Conservation (phyloP, 768 basidiomycete genomes). For the Lepiota venenata region DNA sequence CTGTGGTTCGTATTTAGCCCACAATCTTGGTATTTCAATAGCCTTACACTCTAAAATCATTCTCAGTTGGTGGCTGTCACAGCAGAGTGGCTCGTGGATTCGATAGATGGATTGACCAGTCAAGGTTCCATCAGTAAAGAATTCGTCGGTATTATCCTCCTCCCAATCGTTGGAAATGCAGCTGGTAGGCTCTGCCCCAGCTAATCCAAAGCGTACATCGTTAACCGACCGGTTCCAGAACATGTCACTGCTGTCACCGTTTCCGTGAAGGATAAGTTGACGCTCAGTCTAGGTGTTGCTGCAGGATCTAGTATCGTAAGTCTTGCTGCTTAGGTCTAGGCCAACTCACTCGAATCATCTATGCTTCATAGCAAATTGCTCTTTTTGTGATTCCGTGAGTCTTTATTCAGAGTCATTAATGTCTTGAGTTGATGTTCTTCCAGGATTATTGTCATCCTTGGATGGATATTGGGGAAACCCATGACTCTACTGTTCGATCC, state of each 20-base stretch:
- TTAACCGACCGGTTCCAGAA: constrained; percentile 36
- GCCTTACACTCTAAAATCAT: constrained; percentile 20
- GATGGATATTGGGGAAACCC: constrained; percentile 81
- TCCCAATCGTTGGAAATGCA: constrained; percentile 91
- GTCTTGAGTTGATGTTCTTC: neutral
- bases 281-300: constrained; percentile 85
- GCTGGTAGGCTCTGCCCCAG: constrained; percentile 44
- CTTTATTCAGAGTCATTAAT: neutral
- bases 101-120: constrained; percentile 71
- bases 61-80: constrained; percentile 58
- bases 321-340: constrained; percentile 11
- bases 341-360: constrained; percentile 5
- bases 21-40: constrained; percentile 22
- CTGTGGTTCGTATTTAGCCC: constrained; percentile 46
- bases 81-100: constrained; percentile 74
- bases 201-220: constrained; percentile 4
- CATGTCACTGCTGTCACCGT: constrained; percentile 92
- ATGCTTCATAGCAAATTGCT: constrained; percentile 66
- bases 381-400: constrained; percentile 82
- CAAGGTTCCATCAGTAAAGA: constrained; percentile 60
- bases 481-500: constrained; percentile 84
- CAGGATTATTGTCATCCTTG: constrained; percentile 72
- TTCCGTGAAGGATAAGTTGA: constrained; percentile 86
- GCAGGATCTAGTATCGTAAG: constrained; percentile 80
- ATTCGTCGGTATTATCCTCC: constrained; percentile 80